Percentiles rank a stretch among this genome's conserved stretches.
These are phyloP conservation scores for Penicillium brasilianum DNA, from an alignment of 2,329 filamentous ascomycete species.

Conservation along the genomic window DNA sequence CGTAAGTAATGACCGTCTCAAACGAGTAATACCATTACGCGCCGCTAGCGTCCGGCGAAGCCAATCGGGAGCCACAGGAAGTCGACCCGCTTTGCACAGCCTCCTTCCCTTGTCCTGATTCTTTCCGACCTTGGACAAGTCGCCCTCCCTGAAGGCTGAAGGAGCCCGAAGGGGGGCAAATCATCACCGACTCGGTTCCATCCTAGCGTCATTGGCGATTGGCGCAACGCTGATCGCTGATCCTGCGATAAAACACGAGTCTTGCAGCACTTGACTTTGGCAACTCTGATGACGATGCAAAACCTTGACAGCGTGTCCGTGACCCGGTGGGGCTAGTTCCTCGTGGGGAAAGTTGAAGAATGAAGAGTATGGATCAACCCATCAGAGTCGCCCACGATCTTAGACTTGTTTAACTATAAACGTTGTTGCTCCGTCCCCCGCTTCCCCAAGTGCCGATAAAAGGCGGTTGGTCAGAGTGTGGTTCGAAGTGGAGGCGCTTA, in stretches of 20 bases:
- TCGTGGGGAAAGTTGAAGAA: constrained; percentile 8
- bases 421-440: neutral
- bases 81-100: constrained; percentile 31
- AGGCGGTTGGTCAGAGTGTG: neutral
- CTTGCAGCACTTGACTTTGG: neutral
- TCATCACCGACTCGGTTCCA: constrained; percentile 17
- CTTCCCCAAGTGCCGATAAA: neutral
- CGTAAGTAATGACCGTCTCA: constrained; percentile 16
- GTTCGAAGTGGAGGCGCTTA: constrained; percentile 2
- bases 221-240: constrained; percentile 20
- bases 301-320: constrained; percentile 12
- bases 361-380: neutral
- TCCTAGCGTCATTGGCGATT: constrained; percentile 25
- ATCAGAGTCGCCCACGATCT: neutral
- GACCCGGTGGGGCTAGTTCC: constrained; percentile 5
- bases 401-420: neutral
- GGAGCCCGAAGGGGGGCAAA: constrained; percentile 12
- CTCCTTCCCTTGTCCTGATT: constrained; percentile 21
- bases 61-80: constrained; percentile 27
- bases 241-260: constrained; percentile 19
- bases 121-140: constrained; percentile 24
- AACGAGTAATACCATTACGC: constrained; percentile 24
- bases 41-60: neutral
- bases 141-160: constrained; percentile 18
- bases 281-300: neutral